These are phyloP conservation scores for Rhodamnia rubescens DNA, from an alignment of 345 rosid genomes.

Conservation along the genomic window DNA sequence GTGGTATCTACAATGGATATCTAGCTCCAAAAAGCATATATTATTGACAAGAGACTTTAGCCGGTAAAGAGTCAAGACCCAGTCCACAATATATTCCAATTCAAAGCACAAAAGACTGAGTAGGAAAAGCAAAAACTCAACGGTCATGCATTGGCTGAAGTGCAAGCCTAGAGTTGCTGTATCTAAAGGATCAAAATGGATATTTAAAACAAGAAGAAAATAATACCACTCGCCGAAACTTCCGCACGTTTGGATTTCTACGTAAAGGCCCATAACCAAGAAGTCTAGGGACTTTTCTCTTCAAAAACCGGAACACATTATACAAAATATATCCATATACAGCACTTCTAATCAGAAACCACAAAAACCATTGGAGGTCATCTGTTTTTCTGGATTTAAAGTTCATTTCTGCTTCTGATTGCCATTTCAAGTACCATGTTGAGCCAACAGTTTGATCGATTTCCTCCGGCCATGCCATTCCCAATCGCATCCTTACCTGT, in stretches of 20 bases:
- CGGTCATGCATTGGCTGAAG: background rate
- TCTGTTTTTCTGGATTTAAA: conserved; percentile 51
- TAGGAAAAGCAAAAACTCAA: background rate
- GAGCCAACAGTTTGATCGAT: conserved; percentile 60
- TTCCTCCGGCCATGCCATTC: conserved; percentile 95
- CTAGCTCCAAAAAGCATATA: background rate
- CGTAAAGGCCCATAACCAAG: conserved; percentile 80
- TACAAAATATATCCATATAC: conserved; percentile 52
- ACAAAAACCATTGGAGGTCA: conserved; percentile 47
- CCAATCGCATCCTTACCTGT: conserved; percentile 64
- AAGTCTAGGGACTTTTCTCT: conserved; percentile 58
- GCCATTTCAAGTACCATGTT: conserved; percentile 87
- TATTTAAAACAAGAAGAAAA: conserved; percentile 2
- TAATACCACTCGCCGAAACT: conserved; percentile 72
- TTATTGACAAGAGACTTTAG: background rate
- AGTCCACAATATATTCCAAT: background rate
- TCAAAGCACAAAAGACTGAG: background rate
- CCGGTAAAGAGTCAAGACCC: background rate
- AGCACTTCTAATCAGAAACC: conserved; percentile 51
- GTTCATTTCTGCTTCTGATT: conserved; percentile 62
- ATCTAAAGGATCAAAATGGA: background rate
- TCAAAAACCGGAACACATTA: conserved; percentile 53
- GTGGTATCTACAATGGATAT: background rate
- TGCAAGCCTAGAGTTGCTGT: background rate
- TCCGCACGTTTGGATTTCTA: conserved; percentile 58